Evolutionary conservation across 2,329 filamentous ascomycete genomes (phyloP).

Genomic region (Arthrobotrys pseudoclavata): DNA sequence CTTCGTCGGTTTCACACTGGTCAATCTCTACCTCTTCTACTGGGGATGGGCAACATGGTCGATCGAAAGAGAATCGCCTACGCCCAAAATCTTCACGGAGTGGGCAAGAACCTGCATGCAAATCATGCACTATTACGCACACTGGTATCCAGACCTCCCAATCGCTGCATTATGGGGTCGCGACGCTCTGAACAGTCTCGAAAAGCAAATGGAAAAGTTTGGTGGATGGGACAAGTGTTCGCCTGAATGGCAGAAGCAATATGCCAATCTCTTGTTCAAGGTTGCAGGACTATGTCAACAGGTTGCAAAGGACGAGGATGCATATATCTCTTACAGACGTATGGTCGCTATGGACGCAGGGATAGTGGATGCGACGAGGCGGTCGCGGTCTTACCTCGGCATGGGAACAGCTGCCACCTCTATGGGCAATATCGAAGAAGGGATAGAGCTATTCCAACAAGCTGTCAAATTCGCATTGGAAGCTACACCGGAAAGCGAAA

Average conservation of each 20-base stretch:
- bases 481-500: constrained; percentile 32
- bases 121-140: constrained; percentile 41
- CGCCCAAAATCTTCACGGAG: constrained; percentile 47
- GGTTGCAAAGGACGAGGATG: constrained; percentile 48
- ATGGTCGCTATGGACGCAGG: constrained; percentile 44
- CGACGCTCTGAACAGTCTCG: constrained; percentile 28
- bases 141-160: constrained; percentile 29
- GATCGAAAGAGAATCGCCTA: constrained; percentile 39
- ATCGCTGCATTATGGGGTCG: constrained; percentile 34
- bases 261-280: constrained; percentile 39
- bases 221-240: constrained; percentile 55
- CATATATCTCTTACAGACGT: constrained; percentile 50
- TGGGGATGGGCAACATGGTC: constrained; percentile 43
- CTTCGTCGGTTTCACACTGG: constrained; percentile 43
- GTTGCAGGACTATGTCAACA: constrained; percentile 30
- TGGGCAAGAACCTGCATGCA: constrained; percentile 36
- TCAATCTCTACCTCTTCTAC: constrained; percentile 38
- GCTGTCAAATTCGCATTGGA: constrained; percentile 46
- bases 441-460: constrained; percentile 26
- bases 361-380: constrained; percentile 38
- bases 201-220: constrained; percentile 49
- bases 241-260: constrained; percentile 38
- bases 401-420: constrained; percentile 38
- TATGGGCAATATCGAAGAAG: constrained; percentile 36
- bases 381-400: constrained; percentile 38